Evolutionary conservation across 1,284 basidiomycete species (phyloP), one percentile per base, ranked within the genome.

Genomic region (Cutaneotrichosporon daszewskae): DNA sequence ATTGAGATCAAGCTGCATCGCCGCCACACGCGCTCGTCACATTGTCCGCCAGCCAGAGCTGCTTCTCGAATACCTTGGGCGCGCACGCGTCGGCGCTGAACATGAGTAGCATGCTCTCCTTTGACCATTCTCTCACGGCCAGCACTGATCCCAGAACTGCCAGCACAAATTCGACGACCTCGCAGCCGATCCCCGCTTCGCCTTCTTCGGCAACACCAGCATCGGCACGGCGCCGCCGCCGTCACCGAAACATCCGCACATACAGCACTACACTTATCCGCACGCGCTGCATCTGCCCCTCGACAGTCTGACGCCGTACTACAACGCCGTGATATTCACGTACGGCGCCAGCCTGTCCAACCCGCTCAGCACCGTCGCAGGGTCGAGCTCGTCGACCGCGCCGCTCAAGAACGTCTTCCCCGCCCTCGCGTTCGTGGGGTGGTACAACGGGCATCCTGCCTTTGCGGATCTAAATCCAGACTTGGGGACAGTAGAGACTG

Each of bases 371-470:
- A 42, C 45, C 27, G 57, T 69, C 3, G 32, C 82, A 79, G 66
- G 76, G 74, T 22, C 75, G 71, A 25, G 73, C 81, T 5, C 77
- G 71, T 11, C 78, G 71, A 3, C 80, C 75, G 16, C 48, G 54
- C 43, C 74, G 5, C 59, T 77, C 4, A n/a, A 37, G 0, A 66
- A 79, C 50, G 86, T 86, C 51, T 69, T 84, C 1, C 81, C 89
- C 2, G 91, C 92, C 0, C 76, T 96, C 4, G 82, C 82, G 1
- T 74, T 98, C 40, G 94, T 99, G 3, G 86, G 92, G 59, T 98
- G 94, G 94, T 99, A 99, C 73, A 98, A 95, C 27, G 83, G 81
- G 32, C 91, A 98, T 67, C 92, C 92, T 1, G 75, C 76, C 27
- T 71, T 69, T 20, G 55, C 61, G 1, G 77, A 71, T 19, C 58